Evolutionary conservation across 306 rosid species (phyloP), one percentile per base, ranked within the genome.

Genomic region (Medicago arabica): DNA sequence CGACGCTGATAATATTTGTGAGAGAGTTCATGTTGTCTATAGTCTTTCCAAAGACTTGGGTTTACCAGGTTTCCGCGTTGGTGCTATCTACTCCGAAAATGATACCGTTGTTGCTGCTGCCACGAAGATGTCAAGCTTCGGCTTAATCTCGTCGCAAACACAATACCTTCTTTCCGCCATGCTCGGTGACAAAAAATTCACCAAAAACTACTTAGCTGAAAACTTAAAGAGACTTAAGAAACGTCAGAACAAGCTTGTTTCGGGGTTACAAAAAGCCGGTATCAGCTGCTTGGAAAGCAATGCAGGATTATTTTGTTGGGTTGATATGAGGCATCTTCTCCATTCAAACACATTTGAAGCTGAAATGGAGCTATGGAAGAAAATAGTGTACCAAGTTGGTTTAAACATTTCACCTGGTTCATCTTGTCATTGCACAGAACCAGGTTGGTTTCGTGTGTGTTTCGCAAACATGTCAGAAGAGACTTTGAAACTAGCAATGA

Each of bases 41-140:
- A 92, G 97, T 80, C 93, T 92, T n/a, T 92, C 97, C 3, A 92
- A 92, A 41, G 97, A 92, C 71, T 83, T 92, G 64, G 97, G 97
- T 34, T 86, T 92, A 9, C 97, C 97, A 6, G 97, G 97, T 17
- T 92, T 92, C 64, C 90, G 97, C 0, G 86, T 89, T 2, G 97
- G 97, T 1, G 93, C 92, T 0, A 85, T 92, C 5, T 92, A 88
- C 88, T 89, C 97, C 1, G 84, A 85, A 61, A 87, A 89, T 14
- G 79, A 85, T 31, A 43, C 69, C n/a, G 96, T 92, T 4, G 90
- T 89, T 0, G 84, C 87, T 0, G 88, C 93, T 0, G 96, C 97
- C 0, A 92, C 96, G 0, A 92, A 89, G 69, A 92, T 92, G 97
- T 92, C 97, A 4, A 92, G 97, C 79, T 92, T 92, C n/a, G 97